Evolutionary conservation across 2,329 filamentous ascomycete genomes (phyloP), one percentile per base, ranked within the genome.

Genomic region (Fusarium domesticum): DNA sequence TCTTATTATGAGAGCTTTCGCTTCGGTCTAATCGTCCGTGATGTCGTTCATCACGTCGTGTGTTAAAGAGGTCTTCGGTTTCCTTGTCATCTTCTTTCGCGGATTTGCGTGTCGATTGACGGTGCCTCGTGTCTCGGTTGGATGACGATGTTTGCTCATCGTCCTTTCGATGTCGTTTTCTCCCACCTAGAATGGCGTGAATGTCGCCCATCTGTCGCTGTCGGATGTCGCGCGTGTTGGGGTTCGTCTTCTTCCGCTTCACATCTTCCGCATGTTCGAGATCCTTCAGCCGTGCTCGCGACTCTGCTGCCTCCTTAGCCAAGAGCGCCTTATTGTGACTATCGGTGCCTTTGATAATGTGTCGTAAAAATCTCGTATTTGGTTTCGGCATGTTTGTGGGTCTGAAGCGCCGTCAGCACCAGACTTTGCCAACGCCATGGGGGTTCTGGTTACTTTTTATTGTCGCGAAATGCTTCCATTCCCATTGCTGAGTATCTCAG

Each of bases 321-420:
- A 89, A 80, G 20, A 97, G 74, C 1, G 89, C 87, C 18, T 87
- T 83, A 76, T 98, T 98, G 69, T 98, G 92, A 42, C 70, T 85
- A 58, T 95, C 87, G 7, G 89, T 95, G 55, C 93, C 87, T 51
- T 85, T 86, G 50, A 98, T 89, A 44, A 97, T 87, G 59, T 93
- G 86, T 45, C 84, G 84, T 33, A 98, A 71, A 63, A 97, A 97
- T 25, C 87, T 80, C 0, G 88, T 96, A 60, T 98, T 97, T 3
- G 92, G 91, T 64, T 92, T 96, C 1, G 88, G 89, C 51, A 84
- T 80, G 55, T 79, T 78, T 35, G 78, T 69, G 45, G 83, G 80
- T 60, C 81, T 89, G 66, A 46, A 41, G 47, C 40, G 35, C 39
- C 40, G 53, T 55, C 53, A 51, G 48, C 45, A 45, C 49, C 39